Evolutionary conservation across 2,329 filamentous ascomycete genomes (phyloP).

Genomic region (Mariannaea sp.): DNA sequence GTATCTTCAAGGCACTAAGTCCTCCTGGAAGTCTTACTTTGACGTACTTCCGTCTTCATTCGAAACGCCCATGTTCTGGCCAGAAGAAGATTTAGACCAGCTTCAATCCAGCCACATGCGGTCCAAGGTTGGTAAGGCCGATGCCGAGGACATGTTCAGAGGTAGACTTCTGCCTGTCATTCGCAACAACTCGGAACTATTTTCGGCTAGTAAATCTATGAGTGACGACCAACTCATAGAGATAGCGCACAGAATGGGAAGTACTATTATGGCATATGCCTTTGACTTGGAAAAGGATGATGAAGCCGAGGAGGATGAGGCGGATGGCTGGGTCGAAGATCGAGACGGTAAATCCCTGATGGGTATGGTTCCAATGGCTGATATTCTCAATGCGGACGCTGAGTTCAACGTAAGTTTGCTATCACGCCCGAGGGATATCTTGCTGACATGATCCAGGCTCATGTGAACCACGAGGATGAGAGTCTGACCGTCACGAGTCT

Average conservation of each 20-base stretch:
- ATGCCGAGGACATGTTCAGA: constrained; percentile 72
- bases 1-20: constrained; percentile 60
- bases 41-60: constrained; percentile 73
- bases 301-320: constrained; percentile 61
- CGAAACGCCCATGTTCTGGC: constrained; percentile 92
- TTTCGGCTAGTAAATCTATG: constrained; percentile 43
- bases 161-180: constrained; percentile 57
- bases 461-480: constrained; percentile 59
- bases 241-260: constrained; percentile 80
- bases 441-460: constrained; percentile 45
- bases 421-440: neutral
- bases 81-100: constrained; percentile 67
- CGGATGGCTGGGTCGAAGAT: constrained; percentile 70
- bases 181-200: constrained; percentile 50
- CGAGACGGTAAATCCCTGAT: constrained; percentile 64
- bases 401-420: constrained; percentile 72
- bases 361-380: constrained; percentile 90
- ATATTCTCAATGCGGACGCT: constrained; percentile 87
- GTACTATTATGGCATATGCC: constrained; percentile 89
- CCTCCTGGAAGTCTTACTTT: constrained; percentile 79
- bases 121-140: constrained; percentile 73
- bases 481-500: constrained; percentile 73
- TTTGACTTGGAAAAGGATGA: constrained; percentile 75
- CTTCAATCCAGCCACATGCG: constrained; percentile 80
- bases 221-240: constrained; percentile 52